Percentiles rank a stretch among this genome's conserved stretches.
These are phyloP conservation scores for Ceratocystis papillata DNA, from an alignment of 2,329 filamentous ascomycete genomes.

Conservation along the genomic window DNA sequence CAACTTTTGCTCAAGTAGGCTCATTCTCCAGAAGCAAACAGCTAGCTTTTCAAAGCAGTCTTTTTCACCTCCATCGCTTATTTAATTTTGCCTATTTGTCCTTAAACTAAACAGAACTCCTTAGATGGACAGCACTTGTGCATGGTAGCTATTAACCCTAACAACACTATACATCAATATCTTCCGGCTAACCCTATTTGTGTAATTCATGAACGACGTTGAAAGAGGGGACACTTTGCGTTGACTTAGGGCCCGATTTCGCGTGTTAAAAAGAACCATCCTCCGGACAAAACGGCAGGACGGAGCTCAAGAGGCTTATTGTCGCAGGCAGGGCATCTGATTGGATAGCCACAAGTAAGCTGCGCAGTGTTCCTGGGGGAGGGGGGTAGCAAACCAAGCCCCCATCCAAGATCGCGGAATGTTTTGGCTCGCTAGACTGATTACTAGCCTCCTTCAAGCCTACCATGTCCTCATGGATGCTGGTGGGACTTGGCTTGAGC, in stretches of 20 bases:
- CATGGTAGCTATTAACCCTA: neutral
- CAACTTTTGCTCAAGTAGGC: too few species aligned
- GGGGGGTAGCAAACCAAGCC: neutral
- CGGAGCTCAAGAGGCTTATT: neutral
- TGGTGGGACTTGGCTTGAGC: slow-evolving; percentile 7
- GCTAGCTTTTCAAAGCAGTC: neutral
- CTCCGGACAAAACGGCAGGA: neutral
- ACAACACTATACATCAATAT: neutral
- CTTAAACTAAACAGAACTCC: neutral
- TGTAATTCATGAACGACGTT: slow-evolving; percentile 12
- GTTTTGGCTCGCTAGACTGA: neutral
- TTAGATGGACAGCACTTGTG: too few species aligned
- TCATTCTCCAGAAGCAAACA: too few species aligned
- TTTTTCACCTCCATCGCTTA: neutral
- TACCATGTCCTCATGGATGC: neutral
- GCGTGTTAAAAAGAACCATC: neutral
- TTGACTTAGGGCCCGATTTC: neutral
- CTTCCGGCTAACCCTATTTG: neutral
- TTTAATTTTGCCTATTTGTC: neutral
- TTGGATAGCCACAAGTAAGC: neutral
- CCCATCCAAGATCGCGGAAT: neutral
- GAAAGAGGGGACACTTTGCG: slow-evolving; percentile 17
- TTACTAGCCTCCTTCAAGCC: neutral
- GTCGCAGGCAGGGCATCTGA: neutral
- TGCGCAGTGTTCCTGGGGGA: neutral